Conservation (phyloP, 1,284 basidiomycete species). For the Xerocomus amazonicus region DNA sequence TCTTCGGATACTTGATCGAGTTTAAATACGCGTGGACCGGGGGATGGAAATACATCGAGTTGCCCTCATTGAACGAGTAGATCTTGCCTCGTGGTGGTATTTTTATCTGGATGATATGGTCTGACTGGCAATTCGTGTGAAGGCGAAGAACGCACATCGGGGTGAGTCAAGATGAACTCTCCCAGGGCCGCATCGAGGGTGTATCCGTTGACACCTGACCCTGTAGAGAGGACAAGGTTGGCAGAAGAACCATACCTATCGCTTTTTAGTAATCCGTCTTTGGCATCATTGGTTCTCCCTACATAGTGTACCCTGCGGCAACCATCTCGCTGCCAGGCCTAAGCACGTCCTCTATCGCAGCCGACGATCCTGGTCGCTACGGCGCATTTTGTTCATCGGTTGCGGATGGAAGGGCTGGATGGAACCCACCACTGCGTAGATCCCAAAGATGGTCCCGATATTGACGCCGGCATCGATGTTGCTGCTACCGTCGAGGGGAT, state of each 20-base stretch:
- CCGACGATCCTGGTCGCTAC: slow-evolving; percentile 73
- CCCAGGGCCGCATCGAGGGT: slow-evolving; percentile 94
- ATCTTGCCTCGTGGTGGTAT: slow-evolving; percentile 96
- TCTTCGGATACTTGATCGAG: slow-evolving; percentile 87
- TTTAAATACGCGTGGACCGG: slow-evolving; percentile 88
- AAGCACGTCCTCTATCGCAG: slow-evolving; percentile 83
- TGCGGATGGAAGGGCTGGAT: background rate
- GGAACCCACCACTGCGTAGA: slow-evolving; percentile 83
- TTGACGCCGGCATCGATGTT: slow-evolving; percentile 99
- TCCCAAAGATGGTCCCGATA: slow-evolving; percentile 99
- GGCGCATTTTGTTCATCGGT: background rate
- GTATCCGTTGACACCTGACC: slow-evolving; percentile 96
- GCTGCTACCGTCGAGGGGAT: slow-evolving; percentile 96
- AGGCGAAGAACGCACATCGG: slow-evolving; percentile 58
- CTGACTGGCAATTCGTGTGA: slow-evolving; percentile 3
- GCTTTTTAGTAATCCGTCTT: slow-evolving; percentile 12
- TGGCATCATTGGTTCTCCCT: slow-evolving; percentile 29
- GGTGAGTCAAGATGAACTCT: slow-evolving; percentile 99
- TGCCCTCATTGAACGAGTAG: slow-evolving; percentile 99
- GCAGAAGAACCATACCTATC: slow-evolving; percentile 96
- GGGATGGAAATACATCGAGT: slow-evolving; percentile 90
- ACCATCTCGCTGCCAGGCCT: slow-evolving; percentile 97
- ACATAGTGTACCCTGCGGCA: slow-evolving; percentile 96
- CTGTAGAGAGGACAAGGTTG: slow-evolving; percentile 95
- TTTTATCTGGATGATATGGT: slow-evolving; percentile 59